A percentile compares a stretch with the other conserved stretches of the same genome.
Conservation (phyloP, 2,329 filamentous ascomycete genomes). For the Fusarium redolens region DNA sequence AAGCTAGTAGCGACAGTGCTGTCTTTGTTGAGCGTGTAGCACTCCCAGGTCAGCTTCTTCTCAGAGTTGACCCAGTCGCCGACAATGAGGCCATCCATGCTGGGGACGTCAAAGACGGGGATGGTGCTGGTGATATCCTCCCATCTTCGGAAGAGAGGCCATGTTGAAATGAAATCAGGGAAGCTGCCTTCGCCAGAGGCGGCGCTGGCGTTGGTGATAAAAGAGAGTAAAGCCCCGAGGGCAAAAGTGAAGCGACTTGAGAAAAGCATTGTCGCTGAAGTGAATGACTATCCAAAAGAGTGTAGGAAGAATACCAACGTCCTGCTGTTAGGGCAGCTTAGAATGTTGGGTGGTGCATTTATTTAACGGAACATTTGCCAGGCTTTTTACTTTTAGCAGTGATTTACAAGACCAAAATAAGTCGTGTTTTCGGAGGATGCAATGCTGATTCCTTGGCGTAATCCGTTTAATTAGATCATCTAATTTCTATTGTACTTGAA, state of each 20-base stretch:
- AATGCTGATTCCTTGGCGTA: neutral
- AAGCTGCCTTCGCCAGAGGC: neutral
- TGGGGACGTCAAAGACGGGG: conserved; percentile 8
- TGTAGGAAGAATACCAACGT: neutral
- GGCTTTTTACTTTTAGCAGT: neutral
- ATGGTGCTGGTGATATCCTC: neutral
- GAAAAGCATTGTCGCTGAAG: conserved; percentile 11
- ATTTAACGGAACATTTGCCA: neutral
- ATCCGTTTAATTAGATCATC: conserved; percentile 10
- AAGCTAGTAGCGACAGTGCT: neutral
- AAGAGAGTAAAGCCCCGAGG: conserved; percentile 11
- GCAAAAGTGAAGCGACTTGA: conserved; percentile 11
- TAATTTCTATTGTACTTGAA: neutral
- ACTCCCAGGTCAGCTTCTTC: conserved; percentile 11
- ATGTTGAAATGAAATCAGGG: conserved; percentile 2
- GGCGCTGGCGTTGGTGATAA: neutral
- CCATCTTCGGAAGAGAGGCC: neutral
- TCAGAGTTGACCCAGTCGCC: neutral
- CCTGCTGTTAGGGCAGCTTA: neutral
- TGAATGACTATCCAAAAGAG: neutral
- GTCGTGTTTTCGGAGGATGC: neutral
- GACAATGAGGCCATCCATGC: neutral
- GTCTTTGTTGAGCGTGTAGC: conserved; percentile 5
- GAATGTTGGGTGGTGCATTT: conserved; percentile 13
- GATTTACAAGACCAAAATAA: neutral